Conservation (phyloP, 2,329 filamentous ascomycete genomes). For the Camillea tinctor region DNA sequence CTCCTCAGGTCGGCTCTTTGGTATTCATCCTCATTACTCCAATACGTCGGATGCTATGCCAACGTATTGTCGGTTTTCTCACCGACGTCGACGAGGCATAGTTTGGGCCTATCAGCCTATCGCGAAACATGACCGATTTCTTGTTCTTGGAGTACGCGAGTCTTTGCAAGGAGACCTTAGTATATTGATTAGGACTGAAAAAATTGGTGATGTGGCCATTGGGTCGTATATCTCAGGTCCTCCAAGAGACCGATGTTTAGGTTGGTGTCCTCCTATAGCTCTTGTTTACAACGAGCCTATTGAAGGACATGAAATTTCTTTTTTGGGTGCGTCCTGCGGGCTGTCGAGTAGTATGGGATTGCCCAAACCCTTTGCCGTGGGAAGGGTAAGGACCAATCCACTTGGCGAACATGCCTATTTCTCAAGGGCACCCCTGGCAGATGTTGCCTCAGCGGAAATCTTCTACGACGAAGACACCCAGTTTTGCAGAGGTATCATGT, state of each 20-base stretch:
- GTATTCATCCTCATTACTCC: constrained; percentile 7
- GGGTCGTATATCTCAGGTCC: constrained; percentile 1
- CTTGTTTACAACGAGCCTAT: constrained; percentile 3
- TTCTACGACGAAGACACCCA: constrained; percentile 8
- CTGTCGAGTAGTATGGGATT: background rate
- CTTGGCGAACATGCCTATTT: constrained; percentile 2
- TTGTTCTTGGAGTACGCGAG: constrained; percentile 3
- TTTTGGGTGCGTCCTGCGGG: constrained; percentile 7
- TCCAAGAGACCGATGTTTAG: constrained; percentile 2
- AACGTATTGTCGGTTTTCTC: constrained; percentile 2
- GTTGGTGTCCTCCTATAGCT: constrained; percentile 7
- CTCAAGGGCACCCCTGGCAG: constrained; percentile 5
- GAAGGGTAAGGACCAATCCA: constrained; percentile 2
- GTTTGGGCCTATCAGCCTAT: constrained; percentile 12
- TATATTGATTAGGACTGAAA: constrained; percentile 6
- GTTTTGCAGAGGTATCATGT: constrained; percentile 6
- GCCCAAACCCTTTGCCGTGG: background rate
- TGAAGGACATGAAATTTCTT: constrained; percentile 3
- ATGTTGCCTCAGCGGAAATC: constrained; percentile 5
- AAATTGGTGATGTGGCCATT: constrained; percentile 5
- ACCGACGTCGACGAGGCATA: background rate
- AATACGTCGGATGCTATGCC: background rate
- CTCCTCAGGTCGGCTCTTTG: constrained; percentile 1
- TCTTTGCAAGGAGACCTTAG: background rate
- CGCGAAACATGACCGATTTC: constrained; percentile 2